Base-by-base conservation (phyloP, 1,284 basidiomycete species). In the Naganishia liquefaciens region DNA sequence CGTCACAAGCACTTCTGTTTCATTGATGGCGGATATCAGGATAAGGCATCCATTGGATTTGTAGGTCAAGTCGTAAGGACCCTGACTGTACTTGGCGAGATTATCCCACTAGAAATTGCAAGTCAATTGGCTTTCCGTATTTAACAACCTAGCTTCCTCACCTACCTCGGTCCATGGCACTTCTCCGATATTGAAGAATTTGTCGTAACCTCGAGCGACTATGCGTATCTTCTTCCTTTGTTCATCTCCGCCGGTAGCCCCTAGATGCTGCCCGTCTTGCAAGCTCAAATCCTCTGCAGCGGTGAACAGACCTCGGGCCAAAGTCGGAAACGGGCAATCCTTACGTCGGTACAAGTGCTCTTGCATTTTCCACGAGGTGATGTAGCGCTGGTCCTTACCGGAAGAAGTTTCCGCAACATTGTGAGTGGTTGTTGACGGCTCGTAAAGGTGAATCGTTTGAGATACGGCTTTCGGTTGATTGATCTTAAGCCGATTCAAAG, bases 11-110 rank as follows among this genome's bases (percentile, higher is more conserved):
- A 99, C 80, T 69, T 90, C 86, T 0, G 80, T 79, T 0, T 87
- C 84, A 0, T 89, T 88, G 3, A 99, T 82, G 0, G 96, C 88
- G 0, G 91, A 88, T 71, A 99, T 88, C 79, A 99, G 93, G 72
- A 99, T 97, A 77, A 99, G 93, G 76, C 96, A 99, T 1, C 95
- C 96, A 69, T 99, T 99, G 1, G 92, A 93, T 77, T 99, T 99
- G 68, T 95, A 84, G 0, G 95, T 93, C 17, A 99, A 82, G 6
- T 87, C 86, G 74, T 97, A 99, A 0, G 94, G 91, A 0, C 89
- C 79, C 0, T 82, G 80, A 0, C 93, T 93, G 69, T 91, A 85
- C 5, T 80, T 77, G 65, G 88, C 82, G 46, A 97, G 82, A 0
- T 88, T 83, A 0, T 81, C 75, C 94, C 93, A 96, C 92, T 97